Base-by-base conservation (phyloP, 169 alveolate genomes). In the Plasmodium berghei region DNA sequence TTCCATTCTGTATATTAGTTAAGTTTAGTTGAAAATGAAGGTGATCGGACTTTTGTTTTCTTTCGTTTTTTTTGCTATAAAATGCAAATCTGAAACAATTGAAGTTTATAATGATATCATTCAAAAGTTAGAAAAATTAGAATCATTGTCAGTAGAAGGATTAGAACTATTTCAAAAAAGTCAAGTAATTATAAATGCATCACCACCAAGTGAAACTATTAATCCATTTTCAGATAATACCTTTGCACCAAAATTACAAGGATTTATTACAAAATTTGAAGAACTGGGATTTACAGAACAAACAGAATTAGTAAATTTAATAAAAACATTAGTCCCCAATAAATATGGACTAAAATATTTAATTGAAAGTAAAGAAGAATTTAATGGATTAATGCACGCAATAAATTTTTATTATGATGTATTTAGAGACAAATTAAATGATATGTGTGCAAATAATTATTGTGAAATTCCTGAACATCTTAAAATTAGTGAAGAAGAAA, bases 331-430 rank as follows among this genome's bases (percentile, higher is more conserved):
- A 8, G 18, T 5, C 45, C 1, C 24, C 20, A 9, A 62, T 1
- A 0, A 0, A n/a, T 18, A 49, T 77, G 89, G 89, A 12, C 12
- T 77, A 45, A 48, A 62, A 49, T 77, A 77, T n/a, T 56, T 77
- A 63, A 58, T 77, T 55, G 89, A 77, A 56, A 46, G 77, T 28
- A 63, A 77, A 58, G 89, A 77, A 22, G 89, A 77, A 64, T 63
- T 77, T 45, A 64, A 77, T 8, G 77, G 54, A 64, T 46, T 77
- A 56, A 63, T 77, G 75, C 45, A 77, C 52, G 52, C 24, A 22
- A 18, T 77, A n/a, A 64, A 77, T 58, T 77, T 77, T 58, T 55
- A 77, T 45, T 77, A 48, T 77, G 89, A 77, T 28, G 49, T 77
- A 52, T 54, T 77, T 20, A 77, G 89, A 22, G 89, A 74, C 2